phyloP scores from a whole-genome alignment of 495 filamentous ascomycete genomes.

The Trichoderma orchidacearum region DNA sequence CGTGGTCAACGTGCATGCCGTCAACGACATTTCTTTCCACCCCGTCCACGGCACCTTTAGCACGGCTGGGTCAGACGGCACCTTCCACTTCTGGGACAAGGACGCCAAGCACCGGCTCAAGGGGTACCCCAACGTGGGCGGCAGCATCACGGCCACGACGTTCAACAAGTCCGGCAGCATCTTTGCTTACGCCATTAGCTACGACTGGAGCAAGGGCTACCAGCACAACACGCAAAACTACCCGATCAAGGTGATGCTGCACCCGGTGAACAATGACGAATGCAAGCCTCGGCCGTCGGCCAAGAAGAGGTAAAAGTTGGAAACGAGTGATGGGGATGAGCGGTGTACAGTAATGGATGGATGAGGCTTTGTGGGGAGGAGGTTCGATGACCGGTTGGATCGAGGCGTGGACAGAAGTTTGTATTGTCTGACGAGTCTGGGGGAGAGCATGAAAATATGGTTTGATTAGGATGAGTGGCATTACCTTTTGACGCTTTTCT shows the following conservation, averaged over 20 bases:
- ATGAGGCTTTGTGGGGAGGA: no score
- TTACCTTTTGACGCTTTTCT: neutral
- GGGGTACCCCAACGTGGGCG: slow-evolving; percentile 78
- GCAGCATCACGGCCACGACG: slow-evolving; percentile 65
- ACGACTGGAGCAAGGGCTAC: slow-evolving; percentile 95
- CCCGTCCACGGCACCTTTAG: slow-evolving; percentile 77
- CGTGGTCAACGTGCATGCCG: slow-evolving; percentile 70
- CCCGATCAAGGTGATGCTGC: slow-evolving; percentile 83
- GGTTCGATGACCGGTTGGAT: no score
- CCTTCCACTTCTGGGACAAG: slow-evolving; percentile 93
- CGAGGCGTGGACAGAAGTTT: no score
- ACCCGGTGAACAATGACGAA: slow-evolving; percentile 69
- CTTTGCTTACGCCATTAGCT: slow-evolving; percentile 86
- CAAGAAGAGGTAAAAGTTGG: slow-evolving; percentile 23
- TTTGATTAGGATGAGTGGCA: neutral
- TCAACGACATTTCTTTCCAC: slow-evolving; percentile 92
- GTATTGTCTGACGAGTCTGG: no score
- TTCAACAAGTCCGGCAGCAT: slow-evolving; percentile 76
- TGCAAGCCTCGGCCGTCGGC: slow-evolving; percentile 25
- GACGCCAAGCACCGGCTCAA: slow-evolving; percentile 84
- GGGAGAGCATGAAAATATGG: neutral
- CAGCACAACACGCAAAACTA: slow-evolving; percentile 54
- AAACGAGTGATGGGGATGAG: neutral
- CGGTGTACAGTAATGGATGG: neutral
- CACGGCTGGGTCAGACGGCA: slow-evolving; percentile 84